Percentiles rank a stretch among this genome's conserved stretches.
Evolutionary conservation across 148 eudicot species (phyloP).

Genomic region (Cornus suecica): DNA sequence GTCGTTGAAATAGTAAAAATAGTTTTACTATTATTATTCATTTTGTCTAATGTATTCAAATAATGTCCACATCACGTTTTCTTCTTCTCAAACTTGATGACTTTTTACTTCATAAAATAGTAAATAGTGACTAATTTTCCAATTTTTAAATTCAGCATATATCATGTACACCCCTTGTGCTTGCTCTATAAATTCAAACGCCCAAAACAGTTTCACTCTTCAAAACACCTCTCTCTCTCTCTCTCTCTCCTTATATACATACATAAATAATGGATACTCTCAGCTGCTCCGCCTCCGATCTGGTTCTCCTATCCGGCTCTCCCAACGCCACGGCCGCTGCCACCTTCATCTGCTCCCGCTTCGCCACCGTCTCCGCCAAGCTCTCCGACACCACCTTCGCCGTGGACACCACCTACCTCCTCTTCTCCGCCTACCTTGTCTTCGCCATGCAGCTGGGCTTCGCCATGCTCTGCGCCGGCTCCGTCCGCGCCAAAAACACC

Average conservation of each 20-base stretch:
- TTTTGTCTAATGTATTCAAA: too few species aligned
- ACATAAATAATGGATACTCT: background rate
- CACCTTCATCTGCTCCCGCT: slow-evolving; percentile 13
- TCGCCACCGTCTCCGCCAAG: slow-evolving; percentile 4
- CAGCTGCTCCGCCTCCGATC: slow-evolving; percentile 33
- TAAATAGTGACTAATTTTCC: too few species aligned
- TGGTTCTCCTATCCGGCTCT: slow-evolving; percentile 20
- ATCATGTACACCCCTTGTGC: too few species aligned
- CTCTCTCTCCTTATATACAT: background rate
- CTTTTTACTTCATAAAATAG: too few species aligned
- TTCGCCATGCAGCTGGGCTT: slow-evolving; percentile 60
- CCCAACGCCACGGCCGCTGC: slow-evolving; percentile 42
- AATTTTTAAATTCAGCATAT: too few species aligned
- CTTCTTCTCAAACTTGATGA: too few species aligned
- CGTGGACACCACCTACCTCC: slow-evolving; percentile 44
- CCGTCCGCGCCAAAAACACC: slow-evolving; percentile 54
- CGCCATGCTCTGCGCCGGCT: slow-evolving; percentile 63
- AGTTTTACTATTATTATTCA: too few species aligned
- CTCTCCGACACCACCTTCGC: slow-evolving; percentile 44
- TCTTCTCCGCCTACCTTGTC: slow-evolving; percentile 51
- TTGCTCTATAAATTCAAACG: too few species aligned
- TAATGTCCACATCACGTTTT: too few species aligned
- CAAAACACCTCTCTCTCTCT: background rate
- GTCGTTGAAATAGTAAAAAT: too few species aligned
- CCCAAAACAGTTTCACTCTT: too few species aligned